These are phyloP conservation scores for Seiridium cupressi DNA, from an alignment of 2,329 filamentous ascomycete genomes.

Conservation along the genomic window DNA sequence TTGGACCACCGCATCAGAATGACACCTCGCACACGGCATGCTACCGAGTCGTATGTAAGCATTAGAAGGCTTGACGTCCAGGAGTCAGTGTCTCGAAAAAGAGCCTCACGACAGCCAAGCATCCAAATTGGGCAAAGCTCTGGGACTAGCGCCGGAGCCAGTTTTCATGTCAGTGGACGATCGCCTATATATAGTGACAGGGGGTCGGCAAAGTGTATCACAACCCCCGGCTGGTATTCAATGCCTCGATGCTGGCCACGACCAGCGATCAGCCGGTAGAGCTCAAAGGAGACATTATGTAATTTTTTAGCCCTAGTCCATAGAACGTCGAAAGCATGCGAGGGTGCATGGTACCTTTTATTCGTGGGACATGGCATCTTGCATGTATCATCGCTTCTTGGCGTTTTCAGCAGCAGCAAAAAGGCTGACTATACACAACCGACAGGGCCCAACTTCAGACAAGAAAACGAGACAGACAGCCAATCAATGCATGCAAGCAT, in stretches of 20 bases:
- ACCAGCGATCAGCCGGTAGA: no score
- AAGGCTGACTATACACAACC: neutral
- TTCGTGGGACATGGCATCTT: neutral
- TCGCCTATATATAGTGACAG: slow-evolving; percentile 4
- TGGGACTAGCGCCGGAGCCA: neutral
- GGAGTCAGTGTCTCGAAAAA: neutral
- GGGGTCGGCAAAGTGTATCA: neutral
- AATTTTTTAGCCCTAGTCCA: no score
- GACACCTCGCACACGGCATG: no score
- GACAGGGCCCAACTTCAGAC: no score
- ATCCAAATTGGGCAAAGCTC: neutral
- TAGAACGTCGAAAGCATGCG: no score
- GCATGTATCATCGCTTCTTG: neutral
- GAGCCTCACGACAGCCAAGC: slow-evolving; percentile 3
- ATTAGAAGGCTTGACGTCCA: neutral
- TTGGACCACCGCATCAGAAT: no score
- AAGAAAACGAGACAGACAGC: no score
- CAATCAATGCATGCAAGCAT: no score
- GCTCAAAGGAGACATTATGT: no score
- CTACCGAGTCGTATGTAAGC: no score
- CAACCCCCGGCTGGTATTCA: neutral
- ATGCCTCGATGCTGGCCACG: neutral
- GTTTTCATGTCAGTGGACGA: neutral
- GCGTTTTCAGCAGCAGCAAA: neutral
- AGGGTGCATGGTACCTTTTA: neutral